Evolutionary conservation across 2,329 filamentous ascomycete genomes (phyloP), one percentile per base, ranked within the genome.

Genomic region (Sarocladium kiliense): DNA sequence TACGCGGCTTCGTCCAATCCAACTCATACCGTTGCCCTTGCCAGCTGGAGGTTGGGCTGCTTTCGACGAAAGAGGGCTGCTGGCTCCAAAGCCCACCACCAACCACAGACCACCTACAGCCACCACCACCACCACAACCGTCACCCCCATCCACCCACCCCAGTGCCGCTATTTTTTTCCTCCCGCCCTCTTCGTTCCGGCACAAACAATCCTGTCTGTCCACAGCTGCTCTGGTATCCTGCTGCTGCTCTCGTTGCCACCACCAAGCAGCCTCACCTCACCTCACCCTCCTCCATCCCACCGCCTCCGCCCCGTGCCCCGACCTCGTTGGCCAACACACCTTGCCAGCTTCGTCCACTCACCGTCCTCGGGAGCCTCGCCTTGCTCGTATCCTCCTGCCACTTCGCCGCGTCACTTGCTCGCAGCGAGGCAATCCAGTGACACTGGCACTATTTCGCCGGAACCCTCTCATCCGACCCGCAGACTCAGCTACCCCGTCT

Each of bases 181-280:
- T 51, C 47, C 47, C 30, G 47, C 47, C 47, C 47, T 36, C 47
- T 27, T 51, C 27, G n/a, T 23, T 36, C n/a, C 30, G 27, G 47
- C 47, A 51, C 47, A 30, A 51, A 34, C 47, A 34, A 51, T 51
- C 47, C 47, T 36, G 47, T 51, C 47, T 51, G 47, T 51, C 30
- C 27, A 51, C 26, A 51, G 47, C 47, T 34, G 18, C 9, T 11
- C 3, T 36, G 47, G 47, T 51, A 9, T 32, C 18, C 30, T 51
- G 6, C 27, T 36, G 25, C 30, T 25, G 30, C 9, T 34, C 47
- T 18, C 36, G 47, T 47, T 47, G 44, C 44, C 44, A 47, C 44
- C 44, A 47, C 47, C 47, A 51, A 44, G 19, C 47, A 51, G 30
- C 47, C 47, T 51, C 47, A 51, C 47, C 23, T 49, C 44, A 44